phyloP scores from a whole-genome alignment of 2,329 filamentous ascomycete species.

The Curvularia sp. region DNA sequence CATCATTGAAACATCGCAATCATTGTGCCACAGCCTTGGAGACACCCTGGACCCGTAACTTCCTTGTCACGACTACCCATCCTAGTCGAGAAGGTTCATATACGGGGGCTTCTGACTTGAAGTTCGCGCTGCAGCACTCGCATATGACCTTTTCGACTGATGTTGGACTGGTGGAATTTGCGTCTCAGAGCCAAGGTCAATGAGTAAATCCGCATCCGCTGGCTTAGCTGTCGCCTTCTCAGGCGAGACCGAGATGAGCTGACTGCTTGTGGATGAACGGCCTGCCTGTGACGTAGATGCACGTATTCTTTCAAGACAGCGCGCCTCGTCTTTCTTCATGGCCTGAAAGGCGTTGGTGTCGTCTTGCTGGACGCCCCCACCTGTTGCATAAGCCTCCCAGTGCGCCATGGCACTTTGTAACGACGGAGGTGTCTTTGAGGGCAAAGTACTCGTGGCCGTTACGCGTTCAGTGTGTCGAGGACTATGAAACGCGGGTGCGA shows the following conservation, averaged over 20 bases:
- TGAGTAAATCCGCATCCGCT: conserved; percentile 24
- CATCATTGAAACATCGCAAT: not conserved
- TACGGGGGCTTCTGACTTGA: not conserved
- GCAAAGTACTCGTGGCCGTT: not conserved
- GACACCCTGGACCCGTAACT: not conserved
- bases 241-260: conserved; percentile 29
- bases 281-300: conserved; percentile 2
- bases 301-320: conserved; percentile 15
- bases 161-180: not conserved
- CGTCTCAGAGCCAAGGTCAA: conserved; percentile 25
- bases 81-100: conserved; percentile 26
- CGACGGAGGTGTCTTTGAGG: not conserved
- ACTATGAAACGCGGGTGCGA: conserved; percentile 12
- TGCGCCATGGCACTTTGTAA: conserved; percentile 11
- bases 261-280: not conserved
- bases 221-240: conserved; percentile 15
- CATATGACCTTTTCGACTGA: conserved; percentile 7
- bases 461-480: conserved; percentile 1
- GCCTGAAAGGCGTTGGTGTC: conserved; percentile 28
- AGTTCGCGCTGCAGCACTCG: conserved; percentile 3
- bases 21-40: not conserved
- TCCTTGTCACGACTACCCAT: not conserved
- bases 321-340: conserved; percentile 22
- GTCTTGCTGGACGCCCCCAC: conserved; percentile 24
- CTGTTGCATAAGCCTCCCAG: conserved; percentile 21